A percentile compares a stretch with the other conserved stretches of the same genome.
Evolutionary conservation across 73 alveolate genomes (phyloP).

Genomic region (Stentor coeruleus): DNA sequence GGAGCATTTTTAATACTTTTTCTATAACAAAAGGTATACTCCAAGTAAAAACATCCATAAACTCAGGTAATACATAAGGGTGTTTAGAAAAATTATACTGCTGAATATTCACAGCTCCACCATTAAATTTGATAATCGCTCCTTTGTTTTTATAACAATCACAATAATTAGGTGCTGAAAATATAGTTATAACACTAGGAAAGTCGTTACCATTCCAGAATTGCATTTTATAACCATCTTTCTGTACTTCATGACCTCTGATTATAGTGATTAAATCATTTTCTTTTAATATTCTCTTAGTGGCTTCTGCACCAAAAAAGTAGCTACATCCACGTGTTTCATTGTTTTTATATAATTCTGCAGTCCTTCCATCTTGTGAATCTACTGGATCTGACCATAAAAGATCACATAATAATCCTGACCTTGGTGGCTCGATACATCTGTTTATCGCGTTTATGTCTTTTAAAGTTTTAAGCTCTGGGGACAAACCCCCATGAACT

Average conservation of each 20-base stretch:
- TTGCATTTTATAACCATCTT: slow-evolving; percentile 94
- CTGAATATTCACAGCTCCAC: slow-evolving; percentile 63
- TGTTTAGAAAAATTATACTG: slow-evolving; percentile 74
- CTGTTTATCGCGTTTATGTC: slow-evolving; percentile 74
- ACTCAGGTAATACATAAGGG: too few relatives aligned
- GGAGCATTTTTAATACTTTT: too few relatives aligned
- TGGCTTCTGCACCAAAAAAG: slow-evolving; percentile 95
- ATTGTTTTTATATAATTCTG: slow-evolving; percentile 35
- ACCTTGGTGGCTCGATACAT: slow-evolving; percentile 72
- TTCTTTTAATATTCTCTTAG: slow-evolving; percentile 68
- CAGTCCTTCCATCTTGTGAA: slow-evolving; percentile 47
- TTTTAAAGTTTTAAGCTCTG: slow-evolving; percentile 52
- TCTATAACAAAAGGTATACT: too few relatives aligned
- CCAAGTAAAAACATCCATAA: too few relatives aligned
- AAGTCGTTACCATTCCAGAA: slow-evolving; percentile 81
- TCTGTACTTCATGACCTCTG: slow-evolving; percentile 94
- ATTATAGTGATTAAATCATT: slow-evolving; percentile 72
- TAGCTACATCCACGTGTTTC: slow-evolving; percentile 60
- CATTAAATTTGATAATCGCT: slow-evolving; percentile 53
- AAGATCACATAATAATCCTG: slow-evolving; percentile 76
- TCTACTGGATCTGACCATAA: slow-evolving; percentile 81
- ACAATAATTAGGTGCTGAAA: slow-evolving; percentile 92
- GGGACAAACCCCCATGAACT: slow-evolving; percentile 97
- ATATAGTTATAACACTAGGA: slow-evolving; percentile 67
- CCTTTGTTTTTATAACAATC: slow-evolving; percentile 94